Evolutionary conservation across 371 early-diverging fungal genomes (phyloP), one percentile per base, ranked within the genome.

Genomic region (Haplosporangium sp.): DNA sequence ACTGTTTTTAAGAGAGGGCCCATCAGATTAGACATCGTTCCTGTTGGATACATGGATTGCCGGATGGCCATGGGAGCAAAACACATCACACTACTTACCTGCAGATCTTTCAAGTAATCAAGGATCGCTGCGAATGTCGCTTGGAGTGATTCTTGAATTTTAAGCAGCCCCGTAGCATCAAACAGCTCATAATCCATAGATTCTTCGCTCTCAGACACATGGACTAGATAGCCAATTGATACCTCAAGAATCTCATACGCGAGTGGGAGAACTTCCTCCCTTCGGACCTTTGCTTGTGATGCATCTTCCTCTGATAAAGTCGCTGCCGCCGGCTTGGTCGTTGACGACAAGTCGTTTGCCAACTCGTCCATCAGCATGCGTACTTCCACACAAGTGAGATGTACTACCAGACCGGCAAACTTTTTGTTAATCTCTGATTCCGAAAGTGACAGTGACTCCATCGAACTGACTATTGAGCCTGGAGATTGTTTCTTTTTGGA

Each of bases 311-410:
- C 60, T 13, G 56, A 21, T 13, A 45, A n/a, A 12, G 48, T 45
- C 10, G 50, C 41, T 8, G 55, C 36, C 2, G 23, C 45, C 5
- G 47, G 12, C 13, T 20, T 52, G 45, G 45, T 46, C 10, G 55
- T 13, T 0, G 54, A 29, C 10, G 63, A 29, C 13, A 69, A 48
- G 13, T 59, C 69, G 10, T 79, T 59, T 9, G 62, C 79, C 0
- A 79, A 59, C 12, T 68, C 64, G 16, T 79, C 79, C 79, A 79
- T 72, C 20, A 79, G 40, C 11, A 72, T 69, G n/a, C 79, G 68
- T 9, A 59, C 47, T 38, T 79, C 79, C 2, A 79, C 79, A 50
- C 73, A 72, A 0, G 73, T 62, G 40, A 79, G 21, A 38, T 79
- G 79, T 9, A 79, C 59, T 1, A 79, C 64, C 43, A 79, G 47